Evolutionary conservation across 208 protist genomes (phyloP).

Genomic region (Leishmania braziliensis): DNA sequence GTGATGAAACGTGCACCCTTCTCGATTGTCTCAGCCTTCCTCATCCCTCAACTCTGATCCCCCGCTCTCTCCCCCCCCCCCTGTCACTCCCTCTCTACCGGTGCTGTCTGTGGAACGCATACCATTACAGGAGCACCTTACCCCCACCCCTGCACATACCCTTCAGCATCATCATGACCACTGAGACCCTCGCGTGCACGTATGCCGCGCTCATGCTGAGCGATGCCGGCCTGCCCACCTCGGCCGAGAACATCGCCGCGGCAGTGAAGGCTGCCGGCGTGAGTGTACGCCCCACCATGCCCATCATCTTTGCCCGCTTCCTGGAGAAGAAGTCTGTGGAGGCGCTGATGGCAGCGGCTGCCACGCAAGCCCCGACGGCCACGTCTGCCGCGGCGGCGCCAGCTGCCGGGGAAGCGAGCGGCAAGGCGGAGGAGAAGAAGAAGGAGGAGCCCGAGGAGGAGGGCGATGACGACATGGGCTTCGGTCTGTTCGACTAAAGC

Average conservation of each 20-base stretch:
- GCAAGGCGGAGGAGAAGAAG: conserved; percentile 46
- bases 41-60: not conserved
- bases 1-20: not conserved
- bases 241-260: conserved; percentile 73
- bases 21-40: not conserved
- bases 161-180: conserved; percentile 38
- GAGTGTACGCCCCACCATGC: conserved; percentile 67
- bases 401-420: conserved; percentile 43
- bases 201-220: conserved; percentile 82
- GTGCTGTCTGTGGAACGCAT: not conserved
- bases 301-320: conserved; percentile 85
- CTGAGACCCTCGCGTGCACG: conserved; percentile 81
- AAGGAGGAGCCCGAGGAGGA: conserved; percentile 73
- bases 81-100: not conserved
- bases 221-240: conserved; percentile 73
- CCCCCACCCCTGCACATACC: no score
- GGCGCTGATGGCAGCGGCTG: conserved; percentile 58
- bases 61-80: not conserved
- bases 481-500: conserved; percentile 89
- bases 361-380: conserved; percentile 45
- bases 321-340: conserved; percentile 83
- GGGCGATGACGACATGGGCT: conserved; percentile 90
- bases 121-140: conserved; percentile 1
- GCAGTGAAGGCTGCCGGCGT: conserved; percentile 75
- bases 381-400: conserved; percentile 46